Percentiles rank a stretch among this genome's conserved stretches.
phyloP scores from a whole-genome alignment of 1,139 yeast species.

The Yamadazyma jaroonii region DNA sequence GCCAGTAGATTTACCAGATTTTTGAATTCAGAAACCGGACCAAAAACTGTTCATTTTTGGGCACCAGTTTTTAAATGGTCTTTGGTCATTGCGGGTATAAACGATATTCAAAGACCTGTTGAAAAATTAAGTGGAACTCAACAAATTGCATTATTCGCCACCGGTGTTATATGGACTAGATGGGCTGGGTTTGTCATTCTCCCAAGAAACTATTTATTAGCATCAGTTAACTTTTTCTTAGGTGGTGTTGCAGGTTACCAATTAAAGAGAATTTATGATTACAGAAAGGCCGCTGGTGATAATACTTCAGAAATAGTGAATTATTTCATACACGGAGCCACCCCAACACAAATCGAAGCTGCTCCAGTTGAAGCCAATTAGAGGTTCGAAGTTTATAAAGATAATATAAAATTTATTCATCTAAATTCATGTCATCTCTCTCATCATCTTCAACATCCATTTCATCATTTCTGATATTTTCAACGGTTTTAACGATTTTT shows the following conservation, averaged over 20 bases:
- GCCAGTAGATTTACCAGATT: constrained; percentile 68
- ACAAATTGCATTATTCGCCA: constrained; percentile 82
- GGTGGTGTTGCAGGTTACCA: constrained; percentile 91
- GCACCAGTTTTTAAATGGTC: constrained; percentile 74
- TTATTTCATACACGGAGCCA: constrained; percentile 53
- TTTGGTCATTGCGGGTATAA: constrained; percentile 85
- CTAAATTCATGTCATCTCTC: not conserved
- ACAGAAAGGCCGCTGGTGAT: constrained; percentile 53
- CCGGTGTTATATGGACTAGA: constrained; percentile 97
- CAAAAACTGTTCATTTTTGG: constrained; percentile 95
- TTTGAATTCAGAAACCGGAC: constrained; percentile 87
- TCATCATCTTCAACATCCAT: constrained; percentile 12
- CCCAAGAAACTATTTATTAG: constrained; percentile 84
- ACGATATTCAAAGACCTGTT: constrained; percentile 85
- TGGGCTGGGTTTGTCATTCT: constrained; percentile 91
- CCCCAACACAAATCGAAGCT: constrained; percentile 7
- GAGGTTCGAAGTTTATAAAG: not conserved
- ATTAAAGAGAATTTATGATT: constrained; percentile 63
- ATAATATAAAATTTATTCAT: not conserved
- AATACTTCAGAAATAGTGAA: constrained; percentile 50
- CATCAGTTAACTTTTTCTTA: constrained; percentile 90
- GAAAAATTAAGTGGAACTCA: constrained; percentile 91
- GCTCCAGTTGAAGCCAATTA: no score
- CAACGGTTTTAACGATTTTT: constrained; percentile 21
- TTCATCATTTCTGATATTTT: constrained; percentile 21